These are phyloP conservation scores for Metschnikowia shivogae DNA, from an alignment of 805 yeast species.

Conservation along the genomic window DNA sequence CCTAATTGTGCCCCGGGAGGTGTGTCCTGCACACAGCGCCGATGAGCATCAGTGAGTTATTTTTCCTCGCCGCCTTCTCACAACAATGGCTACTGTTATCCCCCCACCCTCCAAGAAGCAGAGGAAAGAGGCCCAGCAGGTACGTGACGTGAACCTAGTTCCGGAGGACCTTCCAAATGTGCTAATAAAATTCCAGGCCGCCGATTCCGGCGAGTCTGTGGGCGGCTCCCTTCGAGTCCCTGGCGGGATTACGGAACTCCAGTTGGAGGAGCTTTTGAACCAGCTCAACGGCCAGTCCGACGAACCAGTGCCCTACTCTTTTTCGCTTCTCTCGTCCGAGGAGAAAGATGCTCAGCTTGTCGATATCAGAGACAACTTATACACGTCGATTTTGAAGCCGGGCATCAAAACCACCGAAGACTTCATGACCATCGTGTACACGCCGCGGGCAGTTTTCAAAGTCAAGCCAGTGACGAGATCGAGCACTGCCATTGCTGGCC, in stretches of 20 bases:
- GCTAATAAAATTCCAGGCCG: constrained; percentile 82
- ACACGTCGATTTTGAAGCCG: constrained; percentile 78
- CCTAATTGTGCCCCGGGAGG: background rate
- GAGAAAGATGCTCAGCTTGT: constrained; percentile 42
- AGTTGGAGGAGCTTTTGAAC: constrained; percentile 83
- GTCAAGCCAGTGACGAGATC: constrained; percentile 89
- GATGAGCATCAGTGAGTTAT: constrained; percentile 16
- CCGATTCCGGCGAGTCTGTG: constrained; percentile 82
- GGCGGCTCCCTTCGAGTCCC: constrained; percentile 91
- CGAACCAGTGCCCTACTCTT: constrained; percentile 88
- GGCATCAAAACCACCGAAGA: constrained; percentile 89
- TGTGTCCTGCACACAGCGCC: background rate
- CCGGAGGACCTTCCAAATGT: constrained; percentile 86
- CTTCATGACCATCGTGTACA: constrained; percentile 80
- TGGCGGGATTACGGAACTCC: constrained; percentile 78
- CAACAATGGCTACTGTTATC: constrained; percentile 77
- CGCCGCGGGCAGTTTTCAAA: constrained; percentile 93
- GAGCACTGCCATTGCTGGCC: constrained; percentile 91
- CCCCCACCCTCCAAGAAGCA: constrained; percentile 95
- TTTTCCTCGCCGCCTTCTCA: constrained; percentile 3
- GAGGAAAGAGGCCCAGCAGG: constrained; percentile 75
- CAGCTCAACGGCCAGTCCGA: constrained; percentile 65
- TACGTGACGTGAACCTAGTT: constrained; percentile 65
- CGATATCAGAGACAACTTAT: constrained; percentile 76
- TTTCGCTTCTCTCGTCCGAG: constrained; percentile 52